Percentiles rank a stretch among this genome's conserved stretches.
Conservation (phyloP, 2,329 filamentous ascomycete species). For the Nannizziopsis barbatae region DNA sequence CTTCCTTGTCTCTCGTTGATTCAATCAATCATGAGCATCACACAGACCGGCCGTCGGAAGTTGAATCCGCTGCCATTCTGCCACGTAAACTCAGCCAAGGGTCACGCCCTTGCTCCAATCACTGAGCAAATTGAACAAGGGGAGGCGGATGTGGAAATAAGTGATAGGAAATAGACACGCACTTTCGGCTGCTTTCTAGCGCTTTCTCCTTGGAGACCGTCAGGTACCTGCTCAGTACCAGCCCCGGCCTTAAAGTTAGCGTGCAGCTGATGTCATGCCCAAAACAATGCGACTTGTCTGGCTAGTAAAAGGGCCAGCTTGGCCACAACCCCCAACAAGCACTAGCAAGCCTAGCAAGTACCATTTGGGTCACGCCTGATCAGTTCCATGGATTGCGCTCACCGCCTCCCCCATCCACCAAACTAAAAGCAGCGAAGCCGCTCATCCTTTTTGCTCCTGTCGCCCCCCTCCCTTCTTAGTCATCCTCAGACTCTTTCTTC, state of each 20-base stretch:
- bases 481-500: constrained; percentile 17
- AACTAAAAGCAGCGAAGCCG: too few relatives aligned
- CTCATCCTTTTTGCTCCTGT: not conserved
- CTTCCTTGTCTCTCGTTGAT: too few relatives aligned
- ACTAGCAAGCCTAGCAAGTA: too few relatives aligned
- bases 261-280: constrained; percentile 4
- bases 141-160: constrained; percentile 3
- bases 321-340: too few relatives aligned
- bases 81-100: too few relatives aligned
- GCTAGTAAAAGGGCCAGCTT: not conserved
- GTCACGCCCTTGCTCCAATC: not conserved
- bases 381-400: too few relatives aligned
- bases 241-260: too few relatives aligned
- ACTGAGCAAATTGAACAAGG: too few relatives aligned
- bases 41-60: not conserved
- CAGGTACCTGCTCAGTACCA: constrained; percentile 7
- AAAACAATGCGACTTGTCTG: constrained; percentile 5
- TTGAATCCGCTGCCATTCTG: too few relatives aligned
- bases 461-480: not conserved
- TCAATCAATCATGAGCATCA: too few relatives aligned
- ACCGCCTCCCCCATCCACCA: too few relatives aligned
- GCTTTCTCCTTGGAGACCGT: not conserved
- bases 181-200: constrained; percentile 9
- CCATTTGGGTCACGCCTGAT: too few relatives aligned
- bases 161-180: not conserved